Evolutionary conservation across 768 basidiomycete genomes (phyloP).

Genomic region (Termitomyces sp.): DNA sequence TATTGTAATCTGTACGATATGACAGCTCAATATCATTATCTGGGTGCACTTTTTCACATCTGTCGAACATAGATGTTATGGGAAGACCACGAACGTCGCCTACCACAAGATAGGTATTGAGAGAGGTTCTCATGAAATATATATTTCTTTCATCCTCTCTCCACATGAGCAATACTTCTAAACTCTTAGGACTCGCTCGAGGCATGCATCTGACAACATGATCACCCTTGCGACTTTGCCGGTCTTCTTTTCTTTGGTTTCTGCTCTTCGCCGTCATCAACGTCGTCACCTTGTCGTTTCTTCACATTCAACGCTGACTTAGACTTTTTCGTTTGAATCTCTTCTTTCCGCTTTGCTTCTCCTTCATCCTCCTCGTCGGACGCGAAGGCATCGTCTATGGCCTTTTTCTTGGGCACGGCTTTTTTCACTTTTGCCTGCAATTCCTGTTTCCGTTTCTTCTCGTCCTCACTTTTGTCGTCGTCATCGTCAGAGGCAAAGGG

Average conservation of each 20-base stretch:
- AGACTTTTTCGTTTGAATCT: background rate
- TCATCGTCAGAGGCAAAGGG: conserved; percentile 55
- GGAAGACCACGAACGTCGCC: too few relatives aligned
- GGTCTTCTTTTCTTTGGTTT: conserved; percentile 31
- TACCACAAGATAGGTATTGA: background rate
- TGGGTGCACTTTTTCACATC: background rate
- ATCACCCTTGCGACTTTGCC: background rate
- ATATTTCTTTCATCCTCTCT: background rate
- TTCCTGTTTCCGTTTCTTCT: conserved; percentile 11
- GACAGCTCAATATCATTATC: background rate
- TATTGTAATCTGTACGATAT: background rate
- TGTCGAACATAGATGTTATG: too few relatives aligned
- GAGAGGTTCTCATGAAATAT: background rate
- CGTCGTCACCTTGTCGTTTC: conserved; percentile 17
- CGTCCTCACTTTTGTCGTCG: conserved; percentile 20
- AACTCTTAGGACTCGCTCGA: background rate
- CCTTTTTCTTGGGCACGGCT: conserved; percentile 42
- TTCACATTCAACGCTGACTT: conserved; percentile 4
- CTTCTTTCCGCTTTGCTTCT: conserved; percentile 14
- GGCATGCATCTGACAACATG: background rate
- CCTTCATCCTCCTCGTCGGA: conserved; percentile 26
- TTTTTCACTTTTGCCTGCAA: conserved; percentile 20
- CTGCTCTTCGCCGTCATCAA: conserved; percentile 19
- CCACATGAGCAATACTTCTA: background rate
- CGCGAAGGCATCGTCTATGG: conserved; percentile 30